Evolutionary conservation across 768 basidiomycete species (phyloP).

Genomic region (Mycena belliarum): DNA sequence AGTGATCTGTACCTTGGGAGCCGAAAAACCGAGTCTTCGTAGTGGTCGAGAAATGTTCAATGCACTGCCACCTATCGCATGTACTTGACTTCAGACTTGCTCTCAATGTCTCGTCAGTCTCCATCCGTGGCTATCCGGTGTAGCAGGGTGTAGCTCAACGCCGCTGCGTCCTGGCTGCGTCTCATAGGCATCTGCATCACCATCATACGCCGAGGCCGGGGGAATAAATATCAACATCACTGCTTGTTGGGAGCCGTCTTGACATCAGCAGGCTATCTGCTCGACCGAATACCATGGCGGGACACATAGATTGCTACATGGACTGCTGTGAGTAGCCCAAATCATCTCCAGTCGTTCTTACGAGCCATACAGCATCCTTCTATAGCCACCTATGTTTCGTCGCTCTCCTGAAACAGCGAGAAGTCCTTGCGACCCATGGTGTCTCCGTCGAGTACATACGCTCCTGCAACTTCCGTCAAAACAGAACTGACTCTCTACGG

Average conservation of each 20-base stretch:
- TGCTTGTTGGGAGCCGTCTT: too few relatives aligned
- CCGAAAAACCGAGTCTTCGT: conserved; percentile 45
- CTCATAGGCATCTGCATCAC: too few relatives aligned
- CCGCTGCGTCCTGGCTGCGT: too few relatives aligned
- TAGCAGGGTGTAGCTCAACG: too few relatives aligned
- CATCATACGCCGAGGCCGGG: too few relatives aligned
- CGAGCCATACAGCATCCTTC: conserved; percentile 10
- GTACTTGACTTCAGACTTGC: too few relatives aligned
- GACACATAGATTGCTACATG: conserved; percentile 22
- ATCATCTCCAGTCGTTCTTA: background rate
- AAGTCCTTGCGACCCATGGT: conserved; percentile 11
- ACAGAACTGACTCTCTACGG: background rate
- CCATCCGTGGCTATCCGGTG: too few relatives aligned
- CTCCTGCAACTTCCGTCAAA: background rate
- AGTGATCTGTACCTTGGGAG: conserved; percentile 54
- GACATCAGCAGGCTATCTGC: too few relatives aligned
- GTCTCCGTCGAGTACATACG: conserved; percentile 20
- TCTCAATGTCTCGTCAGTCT: too few relatives aligned
- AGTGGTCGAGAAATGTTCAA: conserved; percentile 23
- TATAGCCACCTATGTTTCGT: conserved; percentile 15
- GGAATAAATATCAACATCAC: too few relatives aligned
- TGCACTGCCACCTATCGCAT: conserved; percentile 7
- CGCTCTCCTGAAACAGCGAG: conserved; percentile 15
- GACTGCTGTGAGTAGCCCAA: conserved; percentile 21
- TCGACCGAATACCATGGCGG: conserved; percentile 8